Evolutionary conservation across 2,329 filamentous ascomycete genomes (phyloP), one percentile per base, ranked within the genome.

Genomic region (Pseudogymnoascus sp.): DNA sequence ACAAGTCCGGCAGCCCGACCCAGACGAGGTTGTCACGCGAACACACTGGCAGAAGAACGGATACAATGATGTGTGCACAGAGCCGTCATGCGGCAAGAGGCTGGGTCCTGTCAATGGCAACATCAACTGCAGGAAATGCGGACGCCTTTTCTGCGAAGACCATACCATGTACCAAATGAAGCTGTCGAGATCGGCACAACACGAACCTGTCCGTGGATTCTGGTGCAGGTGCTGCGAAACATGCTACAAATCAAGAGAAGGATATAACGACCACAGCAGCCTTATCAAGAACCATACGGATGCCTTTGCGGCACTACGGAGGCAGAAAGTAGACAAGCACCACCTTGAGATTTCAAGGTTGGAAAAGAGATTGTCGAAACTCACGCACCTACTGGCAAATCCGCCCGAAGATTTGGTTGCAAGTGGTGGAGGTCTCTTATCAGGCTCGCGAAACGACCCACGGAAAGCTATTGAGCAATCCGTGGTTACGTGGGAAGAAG

Each of bases 151-250:
- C 73, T 99, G 95, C 75, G 95, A 97, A 72, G 90, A 93, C 69
- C 95, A 99, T 74, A 97, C 95, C 61, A 96, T 99, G 93, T 99
- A 97, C 73, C 93, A 99, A 78, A 97, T 97, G 90, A 97, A 96
- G 79, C 81, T 99, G 9, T 96, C 93, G 7, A 83, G 93, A 62
- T 89, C 92, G 31, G 95, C 95, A 3, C 84, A 88, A 64, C 91
- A 97, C 75, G 95, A 99, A 67, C 93, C 95, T 0, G 85, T 95
- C 1, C 82, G 93, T 66, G 95, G 95, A 6, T 84, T 91, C 69
- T 99, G 95, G 95, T 96, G 91, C 69, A 80, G 95, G 61, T 93
- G 97, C 1, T 99, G 95, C 73, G 95, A 99, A 78, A 97, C 95
- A n/a, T 99, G 95, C 77, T 99, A 95, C 78, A 97, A 97, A 78